Percentiles rank a stretch among this genome's conserved stretches.
Evolutionary conservation across 306 rosid species (phyloP).

Genomic region (barrel medic (Medicago truncatula)): MtrunA17r5.0-ANR NC_053048.1:21852001-21852500

Average conservation of each 20-base stretch:
- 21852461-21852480: neutral
- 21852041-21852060: slow-evolving; percentile 93
- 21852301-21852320: slow-evolving; percentile 13
- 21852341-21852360: neutral
- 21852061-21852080: slow-evolving; percentile 90
- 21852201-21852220: slow-evolving; percentile 4
- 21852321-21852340: neutral
- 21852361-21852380: neutral
- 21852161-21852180: slow-evolving; percentile 1
- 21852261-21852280: slow-evolving; percentile 1
- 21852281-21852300: slow-evolving; percentile 9
- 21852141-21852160: neutral
- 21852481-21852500: neutral
- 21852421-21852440: neutral
- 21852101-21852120: neutral
- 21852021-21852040: slow-evolving; percentile 91
- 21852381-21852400: neutral
- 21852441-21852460: neutral
- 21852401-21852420: neutral
- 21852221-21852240: neutral
- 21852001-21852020: slow-evolving; percentile 78
- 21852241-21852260: slow-evolving; percentile 1
- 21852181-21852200: neutral
- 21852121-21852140: slow-evolving; percentile 2
- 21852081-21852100: slow-evolving; percentile 31